These are phyloP conservation scores for Fusarium brevicatenulatum DNA, from an alignment of 2,329 filamentous ascomycete species.

Conservation along the genomic window DNA sequence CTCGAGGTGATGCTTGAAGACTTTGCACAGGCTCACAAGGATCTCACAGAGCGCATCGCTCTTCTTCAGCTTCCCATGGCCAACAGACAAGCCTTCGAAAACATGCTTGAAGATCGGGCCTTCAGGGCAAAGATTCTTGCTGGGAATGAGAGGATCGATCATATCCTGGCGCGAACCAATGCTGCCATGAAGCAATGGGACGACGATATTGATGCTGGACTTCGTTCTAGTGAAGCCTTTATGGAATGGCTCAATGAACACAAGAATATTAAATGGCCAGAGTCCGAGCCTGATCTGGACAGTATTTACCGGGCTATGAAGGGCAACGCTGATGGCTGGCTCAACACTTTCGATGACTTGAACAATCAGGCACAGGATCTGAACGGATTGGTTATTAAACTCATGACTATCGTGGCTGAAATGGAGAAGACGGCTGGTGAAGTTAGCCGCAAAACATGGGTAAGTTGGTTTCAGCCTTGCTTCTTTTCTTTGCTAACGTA, in stretches of 20 bases:
- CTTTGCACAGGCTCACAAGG: slow-evolving; percentile 78
- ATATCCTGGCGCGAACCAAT: slow-evolving; percentile 84
- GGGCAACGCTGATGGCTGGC: slow-evolving; percentile 92
- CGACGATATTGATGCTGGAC: slow-evolving; percentile 81
- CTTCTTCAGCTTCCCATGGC: slow-evolving; percentile 85
- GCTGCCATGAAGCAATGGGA: slow-evolving; percentile 79
- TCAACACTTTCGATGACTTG: slow-evolving; percentile 79
- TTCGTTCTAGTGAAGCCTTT: slow-evolving; percentile 80
- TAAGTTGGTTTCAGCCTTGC: slow-evolving; percentile 54
- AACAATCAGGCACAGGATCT: slow-evolving; percentile 77
- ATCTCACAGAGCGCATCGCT: slow-evolving; percentile 82
- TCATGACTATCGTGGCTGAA: slow-evolving; percentile 82
- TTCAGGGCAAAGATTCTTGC: slow-evolving; percentile 86
- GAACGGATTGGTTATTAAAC: slow-evolving; percentile 74
- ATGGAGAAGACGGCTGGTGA: slow-evolving; percentile 87
- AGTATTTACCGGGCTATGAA: slow-evolving; percentile 91
- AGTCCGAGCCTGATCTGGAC: slow-evolving; percentile 67
- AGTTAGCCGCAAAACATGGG: slow-evolving; percentile 81
- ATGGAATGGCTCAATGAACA: slow-evolving; percentile 78
- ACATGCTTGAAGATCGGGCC: slow-evolving; percentile 84
- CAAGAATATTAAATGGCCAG: slow-evolving; percentile 67
- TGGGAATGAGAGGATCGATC: slow-evolving; percentile 91
- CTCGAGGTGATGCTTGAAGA: slow-evolving; percentile 88
- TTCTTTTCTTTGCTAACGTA: slow-evolving; percentile 14
- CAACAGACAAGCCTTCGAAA: slow-evolving; percentile 84